Evolutionary conservation across 257 asterid species (phyloP), one percentile per base, ranked within the genome.

Genomic region (Prunella vulgaris): DNA sequence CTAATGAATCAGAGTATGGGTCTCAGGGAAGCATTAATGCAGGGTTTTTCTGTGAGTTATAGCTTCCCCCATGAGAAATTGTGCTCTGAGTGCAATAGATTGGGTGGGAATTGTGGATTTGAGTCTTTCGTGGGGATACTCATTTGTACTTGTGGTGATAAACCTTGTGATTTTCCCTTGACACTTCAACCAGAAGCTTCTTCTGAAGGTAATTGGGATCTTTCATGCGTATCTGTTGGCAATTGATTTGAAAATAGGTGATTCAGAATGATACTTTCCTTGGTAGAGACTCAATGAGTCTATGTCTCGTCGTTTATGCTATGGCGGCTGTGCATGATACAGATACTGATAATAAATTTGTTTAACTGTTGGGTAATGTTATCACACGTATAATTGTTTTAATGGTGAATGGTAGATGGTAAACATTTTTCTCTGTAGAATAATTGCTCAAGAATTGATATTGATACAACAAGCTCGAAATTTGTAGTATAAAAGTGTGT

Each of bases 101-200:
- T 81, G 37, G 83, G 88, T 56, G 89, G 94, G 79, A 68, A 77
- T 32, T 88, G 96, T 37, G 97, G 94, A 75, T 90, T 82, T 63
- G 82, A 71, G 60, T 58, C 84, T 68, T 73, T 13, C 21, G 56
- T 49, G 65, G 77, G 74, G 33, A 72, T 76, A 35, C 75, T 82
- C 28, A 7, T 82, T 81, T 88, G 97, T 76, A 64, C 85, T 76
- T 88, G 94, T 67, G 94, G 69, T 22, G 83, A 78, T 66, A 57
- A 13, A 35, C 82, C 60, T 35, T 83, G 92, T 64, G 46, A 81
- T 27, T 74, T 79, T 75, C 32, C 54, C 38, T 24, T 63, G 64
- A 37, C 77, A 7, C 77, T 76, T 65, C 72, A 84, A 10, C 78
- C 76, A 2, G 68, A 33, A 72, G 54, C 63, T 67, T 35, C 38